Base-by-base conservation (phyloP, 2,329 filamentous ascomycete species). In the Hypoxylon sp. region DNA sequence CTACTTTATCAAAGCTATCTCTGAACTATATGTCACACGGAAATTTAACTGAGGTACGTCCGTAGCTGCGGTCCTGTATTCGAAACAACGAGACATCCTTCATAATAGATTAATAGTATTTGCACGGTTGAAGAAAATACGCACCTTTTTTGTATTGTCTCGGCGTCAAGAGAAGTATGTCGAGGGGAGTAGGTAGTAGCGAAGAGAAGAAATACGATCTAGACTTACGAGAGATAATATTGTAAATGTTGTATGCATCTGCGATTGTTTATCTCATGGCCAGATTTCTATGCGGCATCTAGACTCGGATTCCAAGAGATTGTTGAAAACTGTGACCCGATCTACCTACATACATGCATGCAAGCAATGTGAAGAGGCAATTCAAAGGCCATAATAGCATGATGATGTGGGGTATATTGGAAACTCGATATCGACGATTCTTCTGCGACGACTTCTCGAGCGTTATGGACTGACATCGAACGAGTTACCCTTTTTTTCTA, bases 391-490 rank as follows among this genome's bases (percentile, higher is more conserved):
- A 57, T 60, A 26, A 58, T 66, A 66, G 51, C 62, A 50, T 66
- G 65, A 60, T 47, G 58, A 51, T 67, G 57, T 62, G 57, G 59
- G 47, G 33, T 59, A 47, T 55, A 46, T 11, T n/a, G 42, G 46
- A 46, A 51, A 66, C 19, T 58, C 31, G 8, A 63, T 53, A 48
- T 22, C 44, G 53, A 63, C 35, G n/a, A 47, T 5, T 33, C 22
- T 52, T 57, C 59, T 57, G 54, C 58, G 11, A 66, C 31, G 39
- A 52, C 42, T 17, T 59, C 55, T 57, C 50, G 37, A 64, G 44
- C 11, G 29, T 60, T 33, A 65, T 73, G 53, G 59, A 65, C 71
- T 71, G 71, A 73, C 69, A 37, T 73, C 71, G 71, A 66, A 73
- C 47, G 71, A 62, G 66, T 59, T 42, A 11, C n/a, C 10, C n/a